phyloP scores from a whole-genome alignment of 2,329 filamentous ascomycete genomes.

The Xylaria sp. region DNA sequence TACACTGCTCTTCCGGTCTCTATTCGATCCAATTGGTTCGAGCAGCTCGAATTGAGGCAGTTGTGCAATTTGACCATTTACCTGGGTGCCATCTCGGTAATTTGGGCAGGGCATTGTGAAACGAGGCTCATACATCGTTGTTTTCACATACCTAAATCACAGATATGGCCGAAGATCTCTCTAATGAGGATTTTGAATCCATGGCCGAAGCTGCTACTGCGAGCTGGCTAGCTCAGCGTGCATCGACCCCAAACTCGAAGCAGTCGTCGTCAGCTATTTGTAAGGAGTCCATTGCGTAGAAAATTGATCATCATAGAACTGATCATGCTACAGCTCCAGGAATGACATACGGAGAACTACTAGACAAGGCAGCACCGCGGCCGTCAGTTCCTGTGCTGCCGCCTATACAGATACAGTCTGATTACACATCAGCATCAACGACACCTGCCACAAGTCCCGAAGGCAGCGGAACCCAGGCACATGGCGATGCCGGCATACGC shows the following conservation, averaged over 20 bases:
- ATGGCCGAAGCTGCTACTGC: constrained; percentile 35
- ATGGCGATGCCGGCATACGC: constrained; percentile 7
- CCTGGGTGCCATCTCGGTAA: no score
- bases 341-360: background rate
- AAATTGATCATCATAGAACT: background rate
- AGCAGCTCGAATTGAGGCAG: background rate
- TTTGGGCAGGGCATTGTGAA: no score
- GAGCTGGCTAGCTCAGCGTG: constrained; percentile 35
- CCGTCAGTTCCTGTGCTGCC: background rate
- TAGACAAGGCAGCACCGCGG: background rate
- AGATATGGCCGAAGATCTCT: constrained; percentile 24
- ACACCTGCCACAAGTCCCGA: background rate
- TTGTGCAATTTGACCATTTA: background rate
- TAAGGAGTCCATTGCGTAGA: constrained; percentile 10
- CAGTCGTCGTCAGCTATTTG: constrained; percentile 21
- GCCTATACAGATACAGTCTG: background rate
- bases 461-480: constrained; percentile 3
- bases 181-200: constrained; percentile 27
- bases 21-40: no score
- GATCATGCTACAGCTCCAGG: background rate
- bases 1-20: no score
- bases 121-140: background rate
- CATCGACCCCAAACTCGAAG: constrained; percentile 23
- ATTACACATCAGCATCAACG: background rate
- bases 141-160: background rate